phyloP scores from a whole-genome alignment of 1,139 yeast genomes.

The Komagataea norvegica region DNA sequence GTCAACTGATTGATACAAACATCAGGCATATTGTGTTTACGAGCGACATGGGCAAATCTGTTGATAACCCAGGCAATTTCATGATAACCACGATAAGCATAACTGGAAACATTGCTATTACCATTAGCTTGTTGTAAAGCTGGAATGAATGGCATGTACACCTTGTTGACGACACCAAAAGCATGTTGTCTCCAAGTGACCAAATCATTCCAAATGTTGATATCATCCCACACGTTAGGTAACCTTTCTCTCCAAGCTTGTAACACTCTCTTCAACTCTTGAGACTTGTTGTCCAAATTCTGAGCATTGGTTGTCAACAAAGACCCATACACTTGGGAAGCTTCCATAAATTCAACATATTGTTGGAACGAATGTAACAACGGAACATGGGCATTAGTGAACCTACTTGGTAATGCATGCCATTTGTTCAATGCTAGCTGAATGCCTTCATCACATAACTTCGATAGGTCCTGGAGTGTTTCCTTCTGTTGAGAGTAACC shows the following conservation, averaged over 20 bases:
- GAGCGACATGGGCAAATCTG: conserved; percentile 96
- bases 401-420: conserved; percentile 80
- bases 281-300: conserved; percentile 86
- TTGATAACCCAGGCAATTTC: conserved; percentile 99
- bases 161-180: conserved; percentile 92
- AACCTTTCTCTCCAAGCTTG: conserved; percentile 98
- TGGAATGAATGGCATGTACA: conserved; percentile 89
- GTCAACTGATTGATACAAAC: conserved; percentile 92
- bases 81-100: conserved; percentile 95
- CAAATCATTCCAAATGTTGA: conserved; percentile 94
- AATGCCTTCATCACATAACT: conserved; percentile 92
- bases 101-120: conserved; percentile 73
- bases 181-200: conserved; percentile 99
- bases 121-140: conserved; percentile 72
- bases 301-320: conserved; percentile 87
- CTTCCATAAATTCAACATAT: conserved; percentile 96
- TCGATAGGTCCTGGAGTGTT: conserved; percentile 71
- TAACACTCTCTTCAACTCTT: conserved; percentile 86
- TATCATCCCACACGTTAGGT: conserved; percentile 97
- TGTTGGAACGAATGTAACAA: conserved; percentile 93
- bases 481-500: conserved; percentile 91
- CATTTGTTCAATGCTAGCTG: conserved; percentile 90
- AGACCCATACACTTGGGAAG: conserved; percentile 89
- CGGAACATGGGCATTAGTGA: conserved; percentile 85
- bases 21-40: conserved; percentile 95